Percentiles rank a stretch among this genome's conserved stretches.
Conservation (phyloP, 2,329 filamentous ascomycete species). For the Thelonectria discophora region DNA sequence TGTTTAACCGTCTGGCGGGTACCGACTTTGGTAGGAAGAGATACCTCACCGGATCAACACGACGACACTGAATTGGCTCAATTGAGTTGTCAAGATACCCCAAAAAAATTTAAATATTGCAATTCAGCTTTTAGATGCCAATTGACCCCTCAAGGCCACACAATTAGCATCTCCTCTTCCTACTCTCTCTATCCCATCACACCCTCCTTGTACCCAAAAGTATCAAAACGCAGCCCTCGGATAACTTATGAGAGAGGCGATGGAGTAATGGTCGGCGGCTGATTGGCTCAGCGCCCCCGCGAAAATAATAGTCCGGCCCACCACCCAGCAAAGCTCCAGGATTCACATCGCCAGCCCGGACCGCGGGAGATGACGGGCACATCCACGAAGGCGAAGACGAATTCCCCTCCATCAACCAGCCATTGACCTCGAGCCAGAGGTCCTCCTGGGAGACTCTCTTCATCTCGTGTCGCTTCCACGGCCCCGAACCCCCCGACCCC, state of each 20-base stretch:
- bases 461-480: constrained; percentile 42
- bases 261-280: constrained; percentile 41
- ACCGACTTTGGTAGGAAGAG: background rate
- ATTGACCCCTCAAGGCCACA: background rate
- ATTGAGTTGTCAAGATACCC: background rate
- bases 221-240: constrained; percentile 21
- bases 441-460: constrained; percentile 44
- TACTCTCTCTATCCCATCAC: background rate
- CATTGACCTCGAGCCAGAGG: constrained; percentile 51
- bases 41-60: background rate
- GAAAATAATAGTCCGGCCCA: constrained; percentile 46
- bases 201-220: background rate
- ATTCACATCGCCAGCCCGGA: constrained; percentile 42
- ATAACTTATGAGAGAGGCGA: constrained; percentile 31
- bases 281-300: constrained; percentile 44
- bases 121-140: background rate
- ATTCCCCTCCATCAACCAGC: constrained; percentile 44
- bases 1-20: too few relatives aligned
- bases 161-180: background rate
- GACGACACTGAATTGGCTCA: background rate
- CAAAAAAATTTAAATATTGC: too few relatives aligned
- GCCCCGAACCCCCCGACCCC: constrained; percentile 26
- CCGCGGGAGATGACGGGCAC: constrained; percentile 46
- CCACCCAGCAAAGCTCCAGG: constrained; percentile 46
- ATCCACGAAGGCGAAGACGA: constrained; percentile 45